Conservation (phyloP, 352 stramenopile genomes). For the Phytophthora agathidicida region DNA sequence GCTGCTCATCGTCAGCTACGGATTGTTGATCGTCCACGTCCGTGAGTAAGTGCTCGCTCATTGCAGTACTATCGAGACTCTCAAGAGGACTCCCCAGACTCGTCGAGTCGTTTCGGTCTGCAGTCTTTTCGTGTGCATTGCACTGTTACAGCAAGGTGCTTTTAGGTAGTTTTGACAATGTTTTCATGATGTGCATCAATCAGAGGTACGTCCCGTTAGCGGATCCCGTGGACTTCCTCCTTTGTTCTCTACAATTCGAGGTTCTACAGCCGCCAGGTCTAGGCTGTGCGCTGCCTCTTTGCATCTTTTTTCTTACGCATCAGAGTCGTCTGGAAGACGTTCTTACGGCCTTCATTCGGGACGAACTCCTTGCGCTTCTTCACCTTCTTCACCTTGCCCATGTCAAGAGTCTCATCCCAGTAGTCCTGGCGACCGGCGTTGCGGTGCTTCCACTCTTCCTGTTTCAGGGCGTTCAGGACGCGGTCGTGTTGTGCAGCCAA, state of each 20-base stretch:
- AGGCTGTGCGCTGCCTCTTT: slow-evolving; percentile 39
- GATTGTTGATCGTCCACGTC: slow-evolving; percentile 18
- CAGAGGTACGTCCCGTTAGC: slow-evolving; percentile 5
- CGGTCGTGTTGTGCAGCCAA: slow-evolving; percentile 68
- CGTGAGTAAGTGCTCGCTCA: slow-evolving; percentile 9
- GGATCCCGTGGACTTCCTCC: slow-evolving; percentile 7
- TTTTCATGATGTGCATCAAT: slow-evolving; percentile 30
- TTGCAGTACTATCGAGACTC: background rate
- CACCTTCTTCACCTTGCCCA: slow-evolving; percentile 81
- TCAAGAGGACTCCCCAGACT: slow-evolving; percentile 3
- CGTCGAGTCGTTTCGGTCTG: slow-evolving; percentile 13
- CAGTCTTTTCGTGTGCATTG: slow-evolving; percentile 4
- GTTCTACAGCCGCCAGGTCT: slow-evolving; percentile 9
- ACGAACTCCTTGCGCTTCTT: slow-evolving; percentile 88
- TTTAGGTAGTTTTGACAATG: slow-evolving; percentile 8
- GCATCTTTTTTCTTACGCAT: slow-evolving; percentile 63
- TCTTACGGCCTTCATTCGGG: slow-evolving; percentile 72
- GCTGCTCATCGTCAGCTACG: slow-evolving; percentile 7
- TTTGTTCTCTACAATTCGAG: slow-evolving; percentile 17
- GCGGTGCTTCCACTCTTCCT: slow-evolving; percentile 76
- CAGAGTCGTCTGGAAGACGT: slow-evolving; percentile 71
- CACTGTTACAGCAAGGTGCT: background rate
- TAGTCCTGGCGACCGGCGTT: slow-evolving; percentile 71
- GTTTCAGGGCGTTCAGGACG: slow-evolving; percentile 73
- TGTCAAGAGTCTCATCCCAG: slow-evolving; percentile 80